Conservation (phyloP, 2,329 filamentous ascomycete genomes). For the Gaeumannomyces sp. region DNA sequence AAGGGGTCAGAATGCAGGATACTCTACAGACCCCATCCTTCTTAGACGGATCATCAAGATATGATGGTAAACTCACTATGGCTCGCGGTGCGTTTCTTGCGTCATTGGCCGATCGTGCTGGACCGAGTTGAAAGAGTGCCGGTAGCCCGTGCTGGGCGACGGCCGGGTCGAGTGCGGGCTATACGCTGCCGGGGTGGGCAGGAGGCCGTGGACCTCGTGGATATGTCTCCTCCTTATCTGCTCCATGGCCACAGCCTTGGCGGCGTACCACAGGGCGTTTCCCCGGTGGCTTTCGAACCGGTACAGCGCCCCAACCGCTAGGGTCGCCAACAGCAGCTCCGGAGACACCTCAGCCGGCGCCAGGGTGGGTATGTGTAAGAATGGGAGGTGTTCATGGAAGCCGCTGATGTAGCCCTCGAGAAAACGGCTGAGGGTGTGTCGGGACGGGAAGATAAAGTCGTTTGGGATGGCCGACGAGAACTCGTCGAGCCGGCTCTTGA, state of each 20-base stretch:
- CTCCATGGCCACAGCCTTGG: slow-evolving; percentile 51
- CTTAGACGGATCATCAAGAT: background rate
- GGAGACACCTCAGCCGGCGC: slow-evolving; percentile 57
- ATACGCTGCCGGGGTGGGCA: slow-evolving; percentile 52
- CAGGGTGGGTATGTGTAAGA: slow-evolving; percentile 63
- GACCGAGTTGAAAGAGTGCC: slow-evolving; percentile 53
- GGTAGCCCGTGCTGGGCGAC: slow-evolving; percentile 50
- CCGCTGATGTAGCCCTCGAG: slow-evolving; percentile 64
- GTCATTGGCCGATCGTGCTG: slow-evolving; percentile 51
- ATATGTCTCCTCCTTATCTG: slow-evolving; percentile 53
- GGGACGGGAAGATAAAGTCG: slow-evolving; percentile 62
- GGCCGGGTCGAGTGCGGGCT: slow-evolving; percentile 54
- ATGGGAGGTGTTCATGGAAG: slow-evolving; percentile 53
- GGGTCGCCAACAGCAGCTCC: slow-evolving; percentile 60
- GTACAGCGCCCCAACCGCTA: slow-evolving; percentile 63
- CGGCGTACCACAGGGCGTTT: slow-evolving; percentile 56
- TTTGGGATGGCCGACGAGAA: slow-evolving; percentile 54
- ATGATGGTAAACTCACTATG: slow-evolving; percentile 41
- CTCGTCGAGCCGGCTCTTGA: slow-evolving; percentile 54
- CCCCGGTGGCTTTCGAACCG: slow-evolving; percentile 54
- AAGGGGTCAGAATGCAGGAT: slow-evolving; percentile 3
- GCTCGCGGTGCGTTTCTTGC: slow-evolving; percentile 53
- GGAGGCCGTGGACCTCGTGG: slow-evolving; percentile 48
- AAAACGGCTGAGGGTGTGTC: slow-evolving; percentile 62
- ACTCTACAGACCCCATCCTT: background rate